Percentiles rank a stretch among this genome's conserved stretches.
These are phyloP conservation scores for Populus alba DNA, from an alignment of 345 rosid genomes.

Conservation along the genomic window DNA sequence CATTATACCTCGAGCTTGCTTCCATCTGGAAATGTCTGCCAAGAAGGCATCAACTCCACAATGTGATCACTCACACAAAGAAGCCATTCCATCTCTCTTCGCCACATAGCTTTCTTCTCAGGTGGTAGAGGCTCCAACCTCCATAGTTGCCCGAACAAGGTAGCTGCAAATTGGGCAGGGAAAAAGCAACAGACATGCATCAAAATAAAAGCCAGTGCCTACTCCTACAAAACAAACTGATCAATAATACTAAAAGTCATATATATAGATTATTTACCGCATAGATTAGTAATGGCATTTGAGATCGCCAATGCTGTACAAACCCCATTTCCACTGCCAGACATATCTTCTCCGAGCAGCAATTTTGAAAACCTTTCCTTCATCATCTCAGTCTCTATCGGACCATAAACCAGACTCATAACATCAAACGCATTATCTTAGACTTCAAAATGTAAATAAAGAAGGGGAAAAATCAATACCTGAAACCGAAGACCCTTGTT, in stretches of 20 bases:
- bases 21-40: conserved; percentile 97
- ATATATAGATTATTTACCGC: conserved; percentile 47
- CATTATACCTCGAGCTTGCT: conserved; percentile 82
- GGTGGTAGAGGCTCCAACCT: conserved; percentile 75
- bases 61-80: conserved; percentile 91
- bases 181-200: conserved; percentile 10
- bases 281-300: conserved; percentile 94
- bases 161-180: conserved; percentile 48
- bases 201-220: conserved; percentile 2
- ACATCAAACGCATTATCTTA: conserved; percentile 11
- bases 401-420: conserved; percentile 10
- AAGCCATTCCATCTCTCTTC: conserved; percentile 96
- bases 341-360: conserved; percentile 98
- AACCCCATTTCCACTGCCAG: conserved; percentile 98
- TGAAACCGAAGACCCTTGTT: conserved; percentile 50
- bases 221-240: not conserved
- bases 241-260: not conserved
- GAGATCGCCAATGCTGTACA: conserved; percentile 90
- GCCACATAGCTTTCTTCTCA: conserved; percentile 95
- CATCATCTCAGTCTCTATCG: conserved; percentile 86
- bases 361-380: conserved; percentile 92
- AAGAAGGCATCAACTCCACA: conserved; percentile 87
- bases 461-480: conserved; percentile 37
- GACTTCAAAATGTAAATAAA: conserved; percentile 2
- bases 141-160: conserved; percentile 96